These are phyloP conservation scores for Rhynchosporium agropyri DNA, from an alignment of 2,329 filamentous ascomycete species.

Conservation along the genomic window DNA sequence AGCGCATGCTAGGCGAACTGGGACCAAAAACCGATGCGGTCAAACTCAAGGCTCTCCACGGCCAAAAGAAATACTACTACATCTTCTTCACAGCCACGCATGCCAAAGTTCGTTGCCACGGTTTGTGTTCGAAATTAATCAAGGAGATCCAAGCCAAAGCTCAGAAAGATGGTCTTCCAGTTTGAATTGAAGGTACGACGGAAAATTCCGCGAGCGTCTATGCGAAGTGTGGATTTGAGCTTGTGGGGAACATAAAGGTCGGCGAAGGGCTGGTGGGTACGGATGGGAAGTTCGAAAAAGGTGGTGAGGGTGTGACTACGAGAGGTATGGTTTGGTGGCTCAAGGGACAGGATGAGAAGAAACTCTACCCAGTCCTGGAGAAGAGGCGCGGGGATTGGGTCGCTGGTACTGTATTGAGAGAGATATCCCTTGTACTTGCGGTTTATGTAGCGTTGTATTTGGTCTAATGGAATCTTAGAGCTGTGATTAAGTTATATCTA, in stretches of 20 bases:
- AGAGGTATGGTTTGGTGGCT: conserved; percentile 35
- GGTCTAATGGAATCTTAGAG: not conserved
- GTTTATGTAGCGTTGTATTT: not conserved
- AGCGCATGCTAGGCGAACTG: conserved; percentile 31
- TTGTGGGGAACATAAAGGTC: conserved; percentile 26
- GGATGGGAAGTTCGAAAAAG: conserved; percentile 21
- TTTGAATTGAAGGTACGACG: conserved; percentile 34
- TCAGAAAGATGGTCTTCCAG: conserved; percentile 22
- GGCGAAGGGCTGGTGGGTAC: conserved; percentile 28
- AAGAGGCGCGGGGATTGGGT: not conserved
- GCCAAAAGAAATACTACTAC: conserved; percentile 29
- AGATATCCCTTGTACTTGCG: not conserved
- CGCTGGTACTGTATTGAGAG: not conserved
- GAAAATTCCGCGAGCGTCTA: conserved; percentile 24
- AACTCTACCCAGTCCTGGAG: not conserved
- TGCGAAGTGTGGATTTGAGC: conserved; percentile 29
- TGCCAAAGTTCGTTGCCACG: conserved; percentile 18
- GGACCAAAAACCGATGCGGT: conserved; percentile 17
- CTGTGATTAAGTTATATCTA: too few species aligned
- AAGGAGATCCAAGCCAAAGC: conserved; percentile 24
- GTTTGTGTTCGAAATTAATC: conserved; percentile 26
- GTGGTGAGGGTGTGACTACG: conserved; percentile 27
- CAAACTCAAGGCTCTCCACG: conserved; percentile 21
- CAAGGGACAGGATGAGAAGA: conserved; percentile 12
- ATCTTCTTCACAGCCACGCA: conserved; percentile 31